Base-by-base conservation (phyloP, 768 basidiomycete genomes). In the Boletus insuetus region DNA sequence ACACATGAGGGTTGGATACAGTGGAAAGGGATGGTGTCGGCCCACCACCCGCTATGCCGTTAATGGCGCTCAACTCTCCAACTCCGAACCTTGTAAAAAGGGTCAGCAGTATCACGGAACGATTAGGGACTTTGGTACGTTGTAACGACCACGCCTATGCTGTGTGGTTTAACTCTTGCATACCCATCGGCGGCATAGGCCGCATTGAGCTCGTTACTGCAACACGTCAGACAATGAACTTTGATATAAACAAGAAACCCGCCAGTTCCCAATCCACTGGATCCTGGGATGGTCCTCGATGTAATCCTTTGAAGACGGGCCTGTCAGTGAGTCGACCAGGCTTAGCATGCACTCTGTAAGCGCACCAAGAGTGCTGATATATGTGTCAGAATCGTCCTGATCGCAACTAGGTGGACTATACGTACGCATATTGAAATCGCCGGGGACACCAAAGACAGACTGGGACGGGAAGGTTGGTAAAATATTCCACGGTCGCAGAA, bases 111-210 rank as follows among this genome's bases (percentile, higher is more conserved):
- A 49, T 13, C 29, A 26, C 26, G 34, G 6, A 37, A 3, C 19
- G 5, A 32, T 14, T 8, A 9, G 14, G 24, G 13, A 17, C 3
- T 20, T 1, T 64, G 76, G n/a, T 62, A 87, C 86, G 89, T 97
- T 12, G 94, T 96, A 32, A 81, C 71, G 6, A 94, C 71, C 9
- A 84, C 90, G 47, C 89, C 90, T 46, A 92, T 73, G 61, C 82
- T 78, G 45, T 78, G 74, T 47, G 86, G 82, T 60, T 93, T 95
- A 49, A 94, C 85, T 54, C 95, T 82, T 19, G 94, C 91, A 69
- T 96, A 96, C 12, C 94, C 94, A 65, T 95, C 94, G 0, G 91
- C 91, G 16, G 94, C 94, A 70, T 97, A 97, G 0, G 91, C 79
- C 0, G 91, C 89, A 59, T 94, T 91, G 45, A 94, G 77, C 66